Percentiles rank a stretch among this genome's conserved stretches.
Evolutionary conservation across 345 rosid species (phyloP).

Genomic region (Syzygium grande): DNA sequence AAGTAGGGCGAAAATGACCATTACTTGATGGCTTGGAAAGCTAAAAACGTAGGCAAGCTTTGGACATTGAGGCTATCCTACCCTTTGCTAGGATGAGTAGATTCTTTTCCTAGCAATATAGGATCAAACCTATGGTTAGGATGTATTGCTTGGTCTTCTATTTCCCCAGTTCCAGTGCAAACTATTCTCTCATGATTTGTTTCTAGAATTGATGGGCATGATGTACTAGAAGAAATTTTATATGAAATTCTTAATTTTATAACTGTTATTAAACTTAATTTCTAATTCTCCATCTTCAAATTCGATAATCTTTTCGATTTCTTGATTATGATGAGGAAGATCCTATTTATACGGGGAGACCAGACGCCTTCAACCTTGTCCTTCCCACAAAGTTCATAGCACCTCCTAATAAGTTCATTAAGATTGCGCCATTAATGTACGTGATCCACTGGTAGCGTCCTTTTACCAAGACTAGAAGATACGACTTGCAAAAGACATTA

Average conservation of each 20-base stretch:
- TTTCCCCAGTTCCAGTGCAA: background rate
- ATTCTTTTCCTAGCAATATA: background rate
- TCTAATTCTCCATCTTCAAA: background rate
- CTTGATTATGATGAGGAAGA: background rate
- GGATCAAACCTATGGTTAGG: background rate
- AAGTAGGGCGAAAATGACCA: background rate
- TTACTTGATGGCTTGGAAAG: background rate
- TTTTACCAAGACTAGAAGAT: too few relatives aligned
- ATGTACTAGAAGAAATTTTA: background rate
- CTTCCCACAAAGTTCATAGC: too few relatives aligned
- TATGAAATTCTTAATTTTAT: background rate
- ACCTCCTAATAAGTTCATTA: too few relatives aligned
- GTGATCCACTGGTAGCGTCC: too few relatives aligned
- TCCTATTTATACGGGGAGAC: too few relatives aligned
- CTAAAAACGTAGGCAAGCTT: background rate
- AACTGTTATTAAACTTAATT: background rate
- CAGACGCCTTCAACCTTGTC: too few relatives aligned
- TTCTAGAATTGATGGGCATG: background rate
- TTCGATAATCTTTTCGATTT: accelerated
- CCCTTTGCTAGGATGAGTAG: background rate
- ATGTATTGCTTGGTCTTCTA: background rate
- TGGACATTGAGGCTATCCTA: background rate
- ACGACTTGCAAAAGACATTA: too few relatives aligned
- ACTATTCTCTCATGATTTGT: background rate
- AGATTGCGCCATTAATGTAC: too few relatives aligned